Base-by-base conservation (phyloP, 495 filamentous ascomycete species). In the Massariosphaeria phaeospora region DNA sequence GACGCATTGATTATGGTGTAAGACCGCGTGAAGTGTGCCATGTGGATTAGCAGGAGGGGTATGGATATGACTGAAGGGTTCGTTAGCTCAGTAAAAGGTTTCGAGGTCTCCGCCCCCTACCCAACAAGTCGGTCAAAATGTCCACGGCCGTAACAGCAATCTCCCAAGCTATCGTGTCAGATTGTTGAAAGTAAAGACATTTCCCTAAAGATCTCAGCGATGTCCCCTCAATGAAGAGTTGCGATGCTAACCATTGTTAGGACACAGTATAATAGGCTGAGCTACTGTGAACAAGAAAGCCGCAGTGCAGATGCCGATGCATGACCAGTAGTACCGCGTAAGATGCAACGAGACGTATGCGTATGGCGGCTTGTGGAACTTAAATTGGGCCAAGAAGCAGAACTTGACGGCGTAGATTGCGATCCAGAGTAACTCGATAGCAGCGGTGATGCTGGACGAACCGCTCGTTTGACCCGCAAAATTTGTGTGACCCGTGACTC, bases 361-460 rank as follows among this genome's bases (percentile, higher is more conserved):
- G 26, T 57, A 57, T 9, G 54, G 54, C 3, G 54, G 54, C 54
- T 57, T 50, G 39, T 57, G 54, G 27, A 57, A 57, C 20, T 57
- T 57, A 27, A 57, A 57, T 18, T 51, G 44, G 12, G 54, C 54
- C 25, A 57, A 33, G 27, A 57, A 57, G 54, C 45, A 49, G 33
- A 57, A 57, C 29, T 57, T 57, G 18, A 57, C 54, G 36, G 24
- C 33, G 42, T 43, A 57, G 2, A 57, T 57, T 10, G 25, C 18
- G 20, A 50, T 57, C 54, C 54, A 57, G n/a, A 51, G 36, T 36
- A 57, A 31, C 17, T 49, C 54, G 20, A 57, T 49, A 26, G 54
- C 33, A 11, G 54, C 54, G 4, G 46, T 49, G 13, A 57, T n/a
- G 13, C 54, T 34, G 12, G 17, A 9, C 23, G 26, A 9, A 2